Conservation (phyloP, 345 rosid species). For the Eucalyptus erythrocorys region DNA sequence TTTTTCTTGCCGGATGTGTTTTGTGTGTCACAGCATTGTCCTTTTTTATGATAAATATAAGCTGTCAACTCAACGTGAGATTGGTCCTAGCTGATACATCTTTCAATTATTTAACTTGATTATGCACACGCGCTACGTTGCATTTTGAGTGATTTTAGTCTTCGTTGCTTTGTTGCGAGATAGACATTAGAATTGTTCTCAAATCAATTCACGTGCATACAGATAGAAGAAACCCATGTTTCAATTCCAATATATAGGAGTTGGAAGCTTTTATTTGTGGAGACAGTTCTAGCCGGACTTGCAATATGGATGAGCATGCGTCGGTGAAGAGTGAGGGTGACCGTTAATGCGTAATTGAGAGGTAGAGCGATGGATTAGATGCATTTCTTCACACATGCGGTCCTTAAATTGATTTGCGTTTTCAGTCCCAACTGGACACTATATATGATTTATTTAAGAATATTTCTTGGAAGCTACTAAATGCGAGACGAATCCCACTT, state of each 20-base stretch:
- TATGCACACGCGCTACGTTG: not conserved
- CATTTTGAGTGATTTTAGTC: not conserved
- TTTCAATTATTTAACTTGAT: not conserved
- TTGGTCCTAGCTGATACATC: not conserved
- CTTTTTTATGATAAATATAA: not conserved
- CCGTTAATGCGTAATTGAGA: not conserved
- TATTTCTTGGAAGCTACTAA: not conserved
- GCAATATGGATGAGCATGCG: not conserved
- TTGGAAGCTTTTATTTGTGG: not conserved
- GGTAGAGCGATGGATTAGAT: not conserved
- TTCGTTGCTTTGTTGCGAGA: not conserved
- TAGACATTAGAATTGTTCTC: not conserved
- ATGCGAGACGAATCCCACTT: not conserved
- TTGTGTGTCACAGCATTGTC: not conserved
- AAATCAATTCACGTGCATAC: not conserved
- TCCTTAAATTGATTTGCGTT: not conserved
- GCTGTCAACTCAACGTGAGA: not conserved
- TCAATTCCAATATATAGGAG: not conserved
- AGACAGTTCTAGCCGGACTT: not conserved
- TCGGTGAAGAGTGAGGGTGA: not conserved
- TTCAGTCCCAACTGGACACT: not conserved
- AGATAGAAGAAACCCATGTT: not conserved
- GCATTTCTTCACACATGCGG: not conserved
- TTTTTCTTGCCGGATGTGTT: not conserved
- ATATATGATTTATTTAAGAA: not conserved